Evolutionary conservation across 345 rosid species (phyloP), one percentile per base, ranked within the genome.

Genomic region (Excoecaria cochinchinensis): DNA sequence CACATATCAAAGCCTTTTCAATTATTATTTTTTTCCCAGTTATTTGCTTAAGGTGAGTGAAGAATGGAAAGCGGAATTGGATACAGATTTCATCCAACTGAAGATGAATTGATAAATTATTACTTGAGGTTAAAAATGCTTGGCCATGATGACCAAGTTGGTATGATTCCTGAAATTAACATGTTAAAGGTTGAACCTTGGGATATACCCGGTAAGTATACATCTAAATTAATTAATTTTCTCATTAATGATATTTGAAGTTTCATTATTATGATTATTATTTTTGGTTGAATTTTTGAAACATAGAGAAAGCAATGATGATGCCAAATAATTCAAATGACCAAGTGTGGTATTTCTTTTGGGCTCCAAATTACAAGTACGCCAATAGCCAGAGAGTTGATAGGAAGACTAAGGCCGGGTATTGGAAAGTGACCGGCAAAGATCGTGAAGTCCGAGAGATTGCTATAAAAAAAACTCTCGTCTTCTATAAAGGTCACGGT

Each of bases 381-480:
- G 40, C 40, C 1, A 75, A 70, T 50, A 80, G 84, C 40, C 64
- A 74, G 8, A 47, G 76, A 48, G 62, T 66, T 47, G 69, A 58
- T 10, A 72, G 89, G 15, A 67, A 50, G 13, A 84, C 87, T 0
- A 67, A 8, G 0, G 69, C 75, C 11, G 90, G 92, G 5, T 86
- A 10, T 67, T 89, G 90, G 90, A 89, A 89, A 69, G 82, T 70
- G 12, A 87, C 92, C 0, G 84, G 90, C 4, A 38, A 44, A 11
- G 75, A 83, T 19, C 74, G 80, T 40, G 0, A 0, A 0, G 57
- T 87, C 76, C 4, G 1, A 1, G 7, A 58, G 75, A 79, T 85
- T 17, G 90, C 89, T 19, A 67, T 39, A 48, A 89, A 74, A 80
- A 84, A 65, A 80, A 79, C 84, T 42, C 57, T 89, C 52, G 77